Conservation (phyloP, 352 stramenopile genomes). For the Globisporangium canariense region DNA sequence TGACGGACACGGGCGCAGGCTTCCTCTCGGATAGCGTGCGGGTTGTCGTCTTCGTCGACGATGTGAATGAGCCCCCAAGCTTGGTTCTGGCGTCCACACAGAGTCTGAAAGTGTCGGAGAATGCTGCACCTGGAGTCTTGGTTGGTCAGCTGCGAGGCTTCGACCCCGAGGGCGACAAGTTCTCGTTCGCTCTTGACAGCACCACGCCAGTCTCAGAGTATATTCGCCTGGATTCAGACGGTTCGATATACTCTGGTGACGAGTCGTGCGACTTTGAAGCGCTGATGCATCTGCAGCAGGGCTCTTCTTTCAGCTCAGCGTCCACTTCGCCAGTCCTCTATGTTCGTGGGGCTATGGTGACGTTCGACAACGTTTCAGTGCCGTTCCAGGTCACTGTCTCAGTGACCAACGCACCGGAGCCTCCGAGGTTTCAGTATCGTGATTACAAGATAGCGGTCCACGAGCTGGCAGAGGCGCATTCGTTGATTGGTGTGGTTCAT, state of each 20-base stretch:
- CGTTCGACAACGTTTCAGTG: conserved; percentile 3
- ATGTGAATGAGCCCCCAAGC: conserved; percentile 45
- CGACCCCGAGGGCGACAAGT: conserved; percentile 46
- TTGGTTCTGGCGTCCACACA: conserved; percentile 27
- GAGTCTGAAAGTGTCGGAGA: conserved; percentile 34
- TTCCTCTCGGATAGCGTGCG: conserved; percentile 40
- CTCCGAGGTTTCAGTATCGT: conserved; percentile 22
- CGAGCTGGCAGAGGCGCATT: conserved; percentile 29
- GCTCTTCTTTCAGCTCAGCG: neutral
- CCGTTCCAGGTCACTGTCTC: conserved; percentile 4
- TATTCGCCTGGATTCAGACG: conserved; percentile 4
- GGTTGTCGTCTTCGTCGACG: conserved; percentile 38
- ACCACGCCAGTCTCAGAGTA: conserved; percentile 24
- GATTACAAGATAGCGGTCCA: conserved; percentile 36
- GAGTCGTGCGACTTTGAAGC: conserved; percentile 11
- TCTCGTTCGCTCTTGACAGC: conserved; percentile 32
- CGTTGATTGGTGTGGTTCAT: conserved; percentile 36
- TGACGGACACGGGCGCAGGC: conserved; percentile 41
- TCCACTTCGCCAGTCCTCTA: neutral
- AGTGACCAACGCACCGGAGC: conserved; percentile 20
- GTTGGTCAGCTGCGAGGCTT: conserved; percentile 35
- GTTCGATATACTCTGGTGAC: conserved; percentile 7
- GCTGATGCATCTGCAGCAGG: conserved; percentile 2
- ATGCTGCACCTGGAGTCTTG: conserved; percentile 16
- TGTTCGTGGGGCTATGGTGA: conserved; percentile 4